These are phyloP conservation scores for Aureobasidium sp. DNA, from an alignment of 2,329 filamentous ascomycete genomes.

Conservation along the genomic window DNA sequence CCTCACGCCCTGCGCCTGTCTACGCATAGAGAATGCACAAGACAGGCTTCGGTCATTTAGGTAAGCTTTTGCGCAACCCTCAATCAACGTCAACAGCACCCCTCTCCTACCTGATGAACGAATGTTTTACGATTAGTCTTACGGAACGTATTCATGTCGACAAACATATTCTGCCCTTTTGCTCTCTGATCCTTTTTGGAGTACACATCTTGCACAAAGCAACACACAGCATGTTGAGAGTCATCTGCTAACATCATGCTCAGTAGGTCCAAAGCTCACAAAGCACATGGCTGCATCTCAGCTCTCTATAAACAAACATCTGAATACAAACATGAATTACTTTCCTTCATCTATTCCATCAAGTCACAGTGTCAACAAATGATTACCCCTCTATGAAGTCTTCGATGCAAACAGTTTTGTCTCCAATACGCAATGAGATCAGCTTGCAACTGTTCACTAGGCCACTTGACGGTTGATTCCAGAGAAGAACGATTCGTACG, in stretches of 20 bases:
- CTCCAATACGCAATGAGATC: too few relatives aligned
- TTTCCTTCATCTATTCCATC: not conserved
- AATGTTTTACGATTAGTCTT: conserved; percentile 16
- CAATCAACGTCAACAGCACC: not conserved
- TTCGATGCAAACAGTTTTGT: too few relatives aligned
- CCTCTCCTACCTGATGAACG: conserved; percentile 7
- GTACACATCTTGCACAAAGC: not conserved
- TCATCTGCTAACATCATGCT: conserved; percentile 3
- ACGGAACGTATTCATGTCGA: conserved; percentile 5
- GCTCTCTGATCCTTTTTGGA: conserved; percentile 11
- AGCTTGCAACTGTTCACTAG: too few relatives aligned
- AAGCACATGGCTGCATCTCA: not conserved
- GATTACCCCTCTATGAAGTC: too few relatives aligned
- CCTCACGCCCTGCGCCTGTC: conserved; percentile 1
- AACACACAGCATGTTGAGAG: not conserved
- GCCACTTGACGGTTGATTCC: too few relatives aligned
- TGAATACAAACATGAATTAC: not conserved
- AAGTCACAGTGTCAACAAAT: too few relatives aligned
- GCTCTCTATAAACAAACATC: not conserved
- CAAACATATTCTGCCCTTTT: conserved; percentile 15
- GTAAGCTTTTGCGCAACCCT: not conserved
- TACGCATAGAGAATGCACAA: not conserved
- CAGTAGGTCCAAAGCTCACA: not conserved
- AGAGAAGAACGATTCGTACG: too few relatives aligned
- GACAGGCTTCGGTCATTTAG: not conserved